Evolutionary conservation across 371 early-diverging fungal genomes (phyloP).

Genomic region (Mucor plumbeus): DNA sequence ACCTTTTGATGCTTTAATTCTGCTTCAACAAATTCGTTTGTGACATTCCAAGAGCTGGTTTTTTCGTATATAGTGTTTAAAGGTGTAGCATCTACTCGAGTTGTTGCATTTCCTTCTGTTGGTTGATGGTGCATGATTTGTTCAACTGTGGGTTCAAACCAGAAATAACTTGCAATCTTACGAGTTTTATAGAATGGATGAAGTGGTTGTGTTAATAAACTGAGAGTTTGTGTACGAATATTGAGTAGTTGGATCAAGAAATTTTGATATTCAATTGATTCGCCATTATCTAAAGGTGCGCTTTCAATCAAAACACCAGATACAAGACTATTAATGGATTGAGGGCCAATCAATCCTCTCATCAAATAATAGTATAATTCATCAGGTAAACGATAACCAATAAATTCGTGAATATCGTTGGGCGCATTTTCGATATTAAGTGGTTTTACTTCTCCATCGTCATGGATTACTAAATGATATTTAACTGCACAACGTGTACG

Average conservation of each 20-base stretch:
- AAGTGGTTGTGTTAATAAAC: conserved; percentile 65
- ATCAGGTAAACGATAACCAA: conserved; percentile 81
- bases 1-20: conserved; percentile 46
- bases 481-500: conserved; percentile 76
- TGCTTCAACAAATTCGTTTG: conserved; percentile 35
- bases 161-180: conserved; percentile 69
- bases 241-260: conserved; percentile 64
- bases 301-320: conserved; percentile 74
- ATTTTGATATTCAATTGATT: conserved; percentile 75
- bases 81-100: conserved; percentile 42
- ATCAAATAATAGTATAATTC: conserved; percentile 76
- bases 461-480: conserved; percentile 73
- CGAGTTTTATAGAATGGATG: conserved; percentile 71
- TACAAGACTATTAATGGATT: conserved; percentile 68
- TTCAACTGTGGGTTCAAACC: conserved; percentile 64
- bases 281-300: conserved; percentile 83
- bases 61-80: conserved; percentile 56
- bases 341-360: conserved; percentile 73
- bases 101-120: conserved; percentile 23
- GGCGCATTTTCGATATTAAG: conserved; percentile 71
- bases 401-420: conserved; percentile 83
- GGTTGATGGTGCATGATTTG: conserved; percentile 55
- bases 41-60: conserved; percentile 52
- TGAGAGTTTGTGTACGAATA: conserved; percentile 66
- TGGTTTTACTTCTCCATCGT: conserved; percentile 75